phyloP scores from a whole-genome alignment of 192 early-diverging fungal species.

The Diversispora eburnea region DNA sequence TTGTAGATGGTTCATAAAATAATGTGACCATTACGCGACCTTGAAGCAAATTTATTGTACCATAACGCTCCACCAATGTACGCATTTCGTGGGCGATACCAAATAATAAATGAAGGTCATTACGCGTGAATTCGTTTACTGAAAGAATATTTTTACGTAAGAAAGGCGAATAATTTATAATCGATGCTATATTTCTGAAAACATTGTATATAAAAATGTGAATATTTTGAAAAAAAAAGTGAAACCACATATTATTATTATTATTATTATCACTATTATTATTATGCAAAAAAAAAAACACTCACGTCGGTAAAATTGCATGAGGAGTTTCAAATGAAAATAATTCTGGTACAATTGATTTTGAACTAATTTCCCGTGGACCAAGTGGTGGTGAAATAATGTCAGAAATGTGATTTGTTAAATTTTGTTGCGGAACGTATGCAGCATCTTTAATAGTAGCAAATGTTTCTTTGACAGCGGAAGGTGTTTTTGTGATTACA shows the following conservation, averaged over 20 bases:
- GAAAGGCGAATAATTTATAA: conserved; percentile 75
- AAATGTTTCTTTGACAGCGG: conserved; percentile 18
- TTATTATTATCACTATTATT: not conserved
- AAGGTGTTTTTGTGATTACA: conserved; percentile 32
- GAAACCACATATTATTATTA: not conserved
- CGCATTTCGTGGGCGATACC: conserved; percentile 97
- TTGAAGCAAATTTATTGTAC: conserved; percentile 75
- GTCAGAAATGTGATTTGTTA: not conserved
- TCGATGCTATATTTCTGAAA: conserved; percentile 41
- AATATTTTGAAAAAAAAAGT: conserved; percentile 3
- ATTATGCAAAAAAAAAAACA: conserved; percentile 15
- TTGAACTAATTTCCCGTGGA: conserved; percentile 29
- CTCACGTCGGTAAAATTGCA: conserved; percentile 15
- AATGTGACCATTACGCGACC: conserved; percentile 92
- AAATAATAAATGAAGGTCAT: conserved; percentile 93
- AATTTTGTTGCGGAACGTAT: not conserved
- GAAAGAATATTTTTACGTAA: conserved; percentile 90
- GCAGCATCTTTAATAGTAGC: conserved; percentile 12
- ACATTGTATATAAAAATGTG: not conserved
- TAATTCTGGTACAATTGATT: conserved; percentile 31
- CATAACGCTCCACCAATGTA: conserved; percentile 86
- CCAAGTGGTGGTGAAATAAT: conserved; percentile 37
- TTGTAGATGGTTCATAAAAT: conserved; percentile 96
- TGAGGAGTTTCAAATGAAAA: conserved; percentile 11
- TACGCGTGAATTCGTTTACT: conserved; percentile 87